Percentiles rank a stretch among this genome's conserved stretches.
Evolutionary conservation across 2,329 filamentous ascomycete species (phyloP).

Genomic region (Neofusicoccum sp.): DNA sequence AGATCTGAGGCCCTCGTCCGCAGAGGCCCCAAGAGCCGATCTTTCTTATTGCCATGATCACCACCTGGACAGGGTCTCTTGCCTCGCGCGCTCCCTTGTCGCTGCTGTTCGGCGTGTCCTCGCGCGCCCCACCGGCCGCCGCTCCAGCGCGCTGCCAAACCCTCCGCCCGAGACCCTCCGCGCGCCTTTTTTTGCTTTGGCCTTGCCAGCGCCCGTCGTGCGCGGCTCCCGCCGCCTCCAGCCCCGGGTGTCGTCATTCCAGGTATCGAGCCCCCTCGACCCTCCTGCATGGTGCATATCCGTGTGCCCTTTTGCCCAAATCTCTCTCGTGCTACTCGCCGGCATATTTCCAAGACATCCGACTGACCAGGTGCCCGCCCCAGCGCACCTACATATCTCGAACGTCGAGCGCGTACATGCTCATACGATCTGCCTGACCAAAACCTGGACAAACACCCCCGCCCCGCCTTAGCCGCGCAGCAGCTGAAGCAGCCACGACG

Average conservation of each 20-base stretch:
- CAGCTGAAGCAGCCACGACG: constrained; percentile 12
- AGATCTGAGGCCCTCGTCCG: constrained; percentile 18
- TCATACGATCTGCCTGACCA: constrained; percentile 14
- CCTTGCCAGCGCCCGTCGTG: neutral
- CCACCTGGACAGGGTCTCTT: constrained; percentile 19
- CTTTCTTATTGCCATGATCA: constrained; percentile 20
- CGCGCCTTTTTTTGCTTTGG: constrained; percentile 2
- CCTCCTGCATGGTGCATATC: constrained; percentile 18
- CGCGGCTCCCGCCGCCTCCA: constrained; percentile 3
- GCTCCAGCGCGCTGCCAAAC: neutral
- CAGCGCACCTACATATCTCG: constrained; percentile 9
- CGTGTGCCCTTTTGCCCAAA: constrained; percentile 13
- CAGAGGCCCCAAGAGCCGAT: constrained; percentile 18
- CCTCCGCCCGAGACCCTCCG: neutral
- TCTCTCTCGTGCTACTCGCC: constrained; percentile 16
- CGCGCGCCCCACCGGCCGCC: neutral
- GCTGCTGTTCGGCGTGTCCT: neutral
- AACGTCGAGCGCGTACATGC: constrained; percentile 6
- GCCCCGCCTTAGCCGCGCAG: neutral
- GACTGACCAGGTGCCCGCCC: constrained; percentile 11
- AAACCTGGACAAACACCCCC: constrained; percentile 9
- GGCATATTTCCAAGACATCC: constrained; percentile 15
- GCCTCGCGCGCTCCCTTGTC: neutral
- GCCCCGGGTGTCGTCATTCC: constrained; percentile 14
- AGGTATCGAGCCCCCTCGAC: constrained; percentile 11